Conservation (phyloP, 2,329 filamentous ascomycete species). For the Ophiocordyceps camponoti-leonardi region DNA sequence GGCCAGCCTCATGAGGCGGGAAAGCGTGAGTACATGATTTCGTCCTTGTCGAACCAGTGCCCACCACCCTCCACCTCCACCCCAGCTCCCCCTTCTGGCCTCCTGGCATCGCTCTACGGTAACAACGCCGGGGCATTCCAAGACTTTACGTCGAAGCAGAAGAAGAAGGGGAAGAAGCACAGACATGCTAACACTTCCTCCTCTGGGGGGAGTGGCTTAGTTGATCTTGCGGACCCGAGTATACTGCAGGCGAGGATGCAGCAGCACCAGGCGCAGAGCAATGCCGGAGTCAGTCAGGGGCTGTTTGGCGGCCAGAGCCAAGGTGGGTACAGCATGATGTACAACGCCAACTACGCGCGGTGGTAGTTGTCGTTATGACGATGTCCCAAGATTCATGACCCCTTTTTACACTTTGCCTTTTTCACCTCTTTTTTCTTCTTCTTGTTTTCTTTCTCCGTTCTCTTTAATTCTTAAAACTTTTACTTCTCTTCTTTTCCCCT, state of each 20-base stretch:
- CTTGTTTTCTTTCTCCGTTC: slow-evolving; percentile 3
- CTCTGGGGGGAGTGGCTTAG: slow-evolving; percentile 96
- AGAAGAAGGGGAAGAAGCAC: slow-evolving; percentile 99
- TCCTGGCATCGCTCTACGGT: slow-evolving; percentile 84
- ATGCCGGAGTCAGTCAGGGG: slow-evolving; percentile 72
- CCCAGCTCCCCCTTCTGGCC: slow-evolving; percentile 76
- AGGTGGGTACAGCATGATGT: slow-evolving; percentile 95
- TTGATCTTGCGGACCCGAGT: slow-evolving; percentile 99
- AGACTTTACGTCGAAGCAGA: slow-evolving; percentile 91
- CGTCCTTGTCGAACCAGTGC: slow-evolving; percentile 80
- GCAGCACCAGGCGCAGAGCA: slow-evolving; percentile 72
- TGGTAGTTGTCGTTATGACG: slow-evolving; percentile 32
- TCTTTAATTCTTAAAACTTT: slow-evolving; percentile 2
- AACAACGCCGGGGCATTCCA: slow-evolving; percentile 71
- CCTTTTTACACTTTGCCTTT: neutral
- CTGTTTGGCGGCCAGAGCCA: slow-evolving; percentile 75
- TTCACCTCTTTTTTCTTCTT: neutral
- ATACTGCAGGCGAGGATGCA: slow-evolving; percentile 97
- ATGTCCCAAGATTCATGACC: slow-evolving; percentile 7
- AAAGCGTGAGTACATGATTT: slow-evolving; percentile 98
- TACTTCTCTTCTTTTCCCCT: slow-evolving; percentile 1
- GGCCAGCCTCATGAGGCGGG: slow-evolving; percentile 64
- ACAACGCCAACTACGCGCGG: slow-evolving; percentile 51
- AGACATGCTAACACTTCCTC: slow-evolving; percentile 99
- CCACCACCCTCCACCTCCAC: slow-evolving; percentile 65